Evolutionary conservation across 208 protist genomes (phyloP).

Genomic region (Naegleria lovaniensis): DNA sequence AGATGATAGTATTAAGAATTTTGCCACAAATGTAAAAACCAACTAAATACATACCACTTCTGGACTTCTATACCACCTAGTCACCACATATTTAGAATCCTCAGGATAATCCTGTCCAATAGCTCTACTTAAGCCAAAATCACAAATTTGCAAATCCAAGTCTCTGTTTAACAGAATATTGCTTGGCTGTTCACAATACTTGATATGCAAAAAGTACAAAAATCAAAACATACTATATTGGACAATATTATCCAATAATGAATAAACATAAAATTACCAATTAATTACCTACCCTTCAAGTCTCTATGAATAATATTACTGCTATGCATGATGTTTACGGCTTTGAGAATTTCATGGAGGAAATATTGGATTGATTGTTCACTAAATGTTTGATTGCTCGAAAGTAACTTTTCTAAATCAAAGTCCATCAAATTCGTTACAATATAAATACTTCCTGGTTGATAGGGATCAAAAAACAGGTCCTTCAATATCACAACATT

Average conservation of each 20-base stretch:
- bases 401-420: slow-evolving; percentile 5
- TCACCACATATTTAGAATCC: neutral
- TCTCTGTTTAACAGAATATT: slow-evolving; percentile 4
- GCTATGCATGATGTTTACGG: neutral
- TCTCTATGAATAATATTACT: slow-evolving; percentile 23
- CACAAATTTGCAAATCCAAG: slow-evolving; percentile 23
- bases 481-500: neutral
- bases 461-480: neutral
- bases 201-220: too few species aligned
- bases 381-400: neutral
- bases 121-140: slow-evolving; percentile 17
- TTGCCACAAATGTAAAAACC: neutral
- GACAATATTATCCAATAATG: too few species aligned
- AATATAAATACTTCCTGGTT: neutral
- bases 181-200: neutral
- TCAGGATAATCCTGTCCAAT: slow-evolving; percentile 10
- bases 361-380: slow-evolving; percentile 19
- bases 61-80: neutral
- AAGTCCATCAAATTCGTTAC: slow-evolving; percentile 22
- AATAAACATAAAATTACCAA: too few species aligned
- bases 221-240: too few species aligned
- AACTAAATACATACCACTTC: neutral
- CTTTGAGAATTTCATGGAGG: neutral
- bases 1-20: neutral
- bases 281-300: neutral